phyloP scores from a whole-genome alignment of 1,284 basidiomycete genomes.

The Lignosus rhinocerotis region DNA sequence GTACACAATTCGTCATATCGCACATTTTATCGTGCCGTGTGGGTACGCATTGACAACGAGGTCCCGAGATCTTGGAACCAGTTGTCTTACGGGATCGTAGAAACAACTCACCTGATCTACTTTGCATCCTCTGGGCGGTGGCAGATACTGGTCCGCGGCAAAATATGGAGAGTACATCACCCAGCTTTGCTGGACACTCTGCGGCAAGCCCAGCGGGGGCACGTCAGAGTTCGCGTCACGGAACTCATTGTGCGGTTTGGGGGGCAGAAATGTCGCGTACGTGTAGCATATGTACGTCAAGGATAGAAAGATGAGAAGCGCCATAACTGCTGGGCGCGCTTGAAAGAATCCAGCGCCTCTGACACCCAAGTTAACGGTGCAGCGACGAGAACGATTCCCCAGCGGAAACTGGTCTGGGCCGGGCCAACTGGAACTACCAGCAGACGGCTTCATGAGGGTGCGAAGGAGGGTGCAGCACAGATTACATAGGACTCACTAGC shows the following conservation, averaged over 20 bases:
- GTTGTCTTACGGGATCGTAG: not conserved
- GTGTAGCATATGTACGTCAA: slow-evolving; percentile 16
- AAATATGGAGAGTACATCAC: slow-evolving; percentile 63
- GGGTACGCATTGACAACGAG: not conserved
- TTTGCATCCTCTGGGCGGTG: slow-evolving; percentile 49
- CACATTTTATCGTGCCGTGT: not conserved
- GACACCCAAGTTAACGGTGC: not conserved
- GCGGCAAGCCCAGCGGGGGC: slow-evolving; percentile 7
- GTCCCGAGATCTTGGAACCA: not conserved
- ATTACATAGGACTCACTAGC: not conserved
- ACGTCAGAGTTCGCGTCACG: not conserved
- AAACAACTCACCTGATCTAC: slow-evolving; percentile 51
- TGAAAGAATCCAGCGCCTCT: not conserved
- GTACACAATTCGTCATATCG: not conserved
- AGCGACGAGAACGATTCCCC: not conserved
- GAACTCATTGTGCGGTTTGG: not conserved
- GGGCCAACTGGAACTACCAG: not conserved
- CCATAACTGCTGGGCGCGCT: slow-evolving; percentile 3
- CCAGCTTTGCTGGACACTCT: slow-evolving; percentile 42
- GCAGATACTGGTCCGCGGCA: slow-evolving; percentile 46
- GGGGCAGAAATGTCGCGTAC: slow-evolving; percentile 5
- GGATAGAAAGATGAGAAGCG: slow-evolving; percentile 2
- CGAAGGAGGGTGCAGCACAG: not conserved
- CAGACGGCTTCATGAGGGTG: not conserved
- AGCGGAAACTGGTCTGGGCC: not conserved